Conservation (phyloP, 306 rosid genomes). For the Ochetophila trinervis region DNA sequence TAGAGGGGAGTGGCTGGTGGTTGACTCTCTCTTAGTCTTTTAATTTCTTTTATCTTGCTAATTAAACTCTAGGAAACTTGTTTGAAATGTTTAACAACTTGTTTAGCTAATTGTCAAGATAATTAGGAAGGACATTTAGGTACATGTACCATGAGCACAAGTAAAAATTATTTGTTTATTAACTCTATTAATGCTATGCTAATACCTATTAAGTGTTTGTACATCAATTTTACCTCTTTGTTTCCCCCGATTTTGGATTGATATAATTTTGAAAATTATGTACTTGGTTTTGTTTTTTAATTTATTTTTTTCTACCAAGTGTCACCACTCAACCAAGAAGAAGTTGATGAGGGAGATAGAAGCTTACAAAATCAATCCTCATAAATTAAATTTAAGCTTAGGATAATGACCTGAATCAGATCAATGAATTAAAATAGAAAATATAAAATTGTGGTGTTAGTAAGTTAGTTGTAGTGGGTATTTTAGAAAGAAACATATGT, state of each 20-base stretch:
- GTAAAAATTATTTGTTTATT: slow-evolving; percentile 1
- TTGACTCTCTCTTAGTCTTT: not conserved
- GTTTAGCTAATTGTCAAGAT: not conserved
- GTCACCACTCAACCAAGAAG: too few relatives aligned
- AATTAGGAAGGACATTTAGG: slow-evolving; percentile 2
- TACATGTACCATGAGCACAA: slow-evolving; percentile 18
- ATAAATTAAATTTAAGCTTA: not conserved
- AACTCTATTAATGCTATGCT: not conserved
- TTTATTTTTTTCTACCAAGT: not conserved
- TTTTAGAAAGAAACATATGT: slow-evolving; percentile 40
- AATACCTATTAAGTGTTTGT: not conserved
- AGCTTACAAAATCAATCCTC: not conserved
- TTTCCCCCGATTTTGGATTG: too few relatives aligned
- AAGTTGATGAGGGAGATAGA: not conserved
- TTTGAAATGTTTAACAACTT: not conserved
- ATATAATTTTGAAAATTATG: too few relatives aligned
- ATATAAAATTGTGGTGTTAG: slow-evolving; percentile 11
- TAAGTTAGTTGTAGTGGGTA: slow-evolving; percentile 54
- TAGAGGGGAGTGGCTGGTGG: slow-evolving; percentile 70
- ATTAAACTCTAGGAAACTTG: slow-evolving; percentile 6
- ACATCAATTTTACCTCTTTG: not conserved
- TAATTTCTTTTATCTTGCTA: not conserved
- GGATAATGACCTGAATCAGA: not conserved
- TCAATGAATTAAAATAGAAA: not conserved
- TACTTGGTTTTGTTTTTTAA: not conserved